These are phyloP conservation scores for Cutaneotrichosporon curvatum DNA, from an alignment of 1,284 basidiomycete genomes.

Conservation along the genomic window DNA sequence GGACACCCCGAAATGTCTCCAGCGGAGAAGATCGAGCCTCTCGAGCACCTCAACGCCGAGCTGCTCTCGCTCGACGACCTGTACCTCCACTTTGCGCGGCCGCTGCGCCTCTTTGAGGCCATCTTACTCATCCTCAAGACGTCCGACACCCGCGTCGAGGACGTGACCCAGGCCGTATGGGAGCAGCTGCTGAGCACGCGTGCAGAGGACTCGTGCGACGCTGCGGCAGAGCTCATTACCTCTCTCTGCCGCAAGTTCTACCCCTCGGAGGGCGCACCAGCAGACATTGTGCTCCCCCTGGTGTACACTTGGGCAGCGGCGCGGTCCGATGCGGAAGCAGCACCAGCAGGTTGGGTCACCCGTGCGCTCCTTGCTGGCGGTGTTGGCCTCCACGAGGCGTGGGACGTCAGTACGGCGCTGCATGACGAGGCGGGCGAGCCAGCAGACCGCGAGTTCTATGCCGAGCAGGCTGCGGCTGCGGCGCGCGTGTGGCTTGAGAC, in stretches of 20 bases:
- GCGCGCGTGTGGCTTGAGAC: slow-evolving; percentile 22
- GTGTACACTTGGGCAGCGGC: slow-evolving; percentile 26
- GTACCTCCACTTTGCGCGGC: slow-evolving; percentile 80
- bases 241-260: slow-evolving; percentile 76
- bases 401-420: slow-evolving; percentile 28
- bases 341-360: slow-evolving; percentile 33
- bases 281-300: slow-evolving; percentile 36
- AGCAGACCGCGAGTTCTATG: slow-evolving; percentile 31
- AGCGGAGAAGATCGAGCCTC: slow-evolving; percentile 55
- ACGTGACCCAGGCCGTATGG: slow-evolving; percentile 79
- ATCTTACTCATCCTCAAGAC: slow-evolving; percentile 89
- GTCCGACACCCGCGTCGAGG: slow-evolving; percentile 82
- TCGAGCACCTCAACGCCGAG: slow-evolving; percentile 53
- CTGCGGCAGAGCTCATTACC: slow-evolving; percentile 49
- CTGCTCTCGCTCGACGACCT: slow-evolving; percentile 54
- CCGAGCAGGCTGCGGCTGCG: slow-evolving; percentile 36
- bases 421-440: slow-evolving; percentile 32
- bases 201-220: slow-evolving; percentile 11
- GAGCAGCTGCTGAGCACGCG: slow-evolving; percentile 73
- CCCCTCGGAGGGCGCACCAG: slow-evolving; percentile 63
- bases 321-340: slow-evolving; percentile 1
- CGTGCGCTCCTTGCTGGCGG: slow-evolving; percentile 33
- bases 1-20: slow-evolving; percentile 42
- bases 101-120: slow-evolving; percentile 73
- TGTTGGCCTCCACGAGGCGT: slow-evolving; percentile 32